phyloP scores from a whole-genome alignment of 2,329 filamentous ascomycete species.

The Cladophialophora chaetospira region DNA sequence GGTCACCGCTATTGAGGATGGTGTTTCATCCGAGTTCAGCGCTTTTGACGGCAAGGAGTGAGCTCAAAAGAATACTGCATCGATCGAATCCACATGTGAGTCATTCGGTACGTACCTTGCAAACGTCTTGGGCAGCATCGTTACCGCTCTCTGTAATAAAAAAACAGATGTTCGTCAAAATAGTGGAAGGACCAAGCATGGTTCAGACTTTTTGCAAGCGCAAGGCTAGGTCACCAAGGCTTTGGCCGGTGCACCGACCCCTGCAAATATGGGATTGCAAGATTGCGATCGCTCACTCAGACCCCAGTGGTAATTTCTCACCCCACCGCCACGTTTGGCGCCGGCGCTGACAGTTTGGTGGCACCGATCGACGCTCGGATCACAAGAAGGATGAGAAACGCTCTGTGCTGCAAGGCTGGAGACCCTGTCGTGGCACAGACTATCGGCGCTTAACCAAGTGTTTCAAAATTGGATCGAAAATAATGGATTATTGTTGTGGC shows the following conservation, averaged over 20 bases:
- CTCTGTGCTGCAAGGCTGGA: conserved; percentile 3
- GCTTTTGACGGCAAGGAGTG: too few relatives aligned
- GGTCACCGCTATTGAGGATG: too few relatives aligned
- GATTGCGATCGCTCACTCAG: conserved; percentile 6
- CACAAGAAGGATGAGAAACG: conserved; percentile 2
- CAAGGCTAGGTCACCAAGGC: conserved; percentile 9
- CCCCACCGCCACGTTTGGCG: conserved; percentile 16
- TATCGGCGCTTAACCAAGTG: not conserved
- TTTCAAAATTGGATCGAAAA: conserved; percentile 8
- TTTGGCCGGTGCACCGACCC: conserved; percentile 9
- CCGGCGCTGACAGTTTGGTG: conserved; percentile 8
- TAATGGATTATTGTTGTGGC: not conserved
- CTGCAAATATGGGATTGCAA: conserved; percentile 14
- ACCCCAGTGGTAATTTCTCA: conserved; percentile 16
- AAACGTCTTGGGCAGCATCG: too few relatives aligned
- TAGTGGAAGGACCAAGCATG: not conserved
- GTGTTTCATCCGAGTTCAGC: too few relatives aligned
- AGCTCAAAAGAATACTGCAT: too few relatives aligned
- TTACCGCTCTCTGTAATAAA: too few relatives aligned
- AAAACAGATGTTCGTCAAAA: too few relatives aligned
- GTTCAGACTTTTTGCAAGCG: not conserved
- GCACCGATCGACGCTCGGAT: not conserved
- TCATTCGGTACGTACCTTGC: too few relatives aligned
- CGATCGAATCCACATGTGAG: too few relatives aligned
- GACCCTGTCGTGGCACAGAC: not conserved